Percentiles rank a stretch among this genome's conserved stretches.
Evolutionary conservation across 2,329 filamentous ascomycete species (phyloP).

Genomic region (Bimuria novae-zelandiae): DNA sequence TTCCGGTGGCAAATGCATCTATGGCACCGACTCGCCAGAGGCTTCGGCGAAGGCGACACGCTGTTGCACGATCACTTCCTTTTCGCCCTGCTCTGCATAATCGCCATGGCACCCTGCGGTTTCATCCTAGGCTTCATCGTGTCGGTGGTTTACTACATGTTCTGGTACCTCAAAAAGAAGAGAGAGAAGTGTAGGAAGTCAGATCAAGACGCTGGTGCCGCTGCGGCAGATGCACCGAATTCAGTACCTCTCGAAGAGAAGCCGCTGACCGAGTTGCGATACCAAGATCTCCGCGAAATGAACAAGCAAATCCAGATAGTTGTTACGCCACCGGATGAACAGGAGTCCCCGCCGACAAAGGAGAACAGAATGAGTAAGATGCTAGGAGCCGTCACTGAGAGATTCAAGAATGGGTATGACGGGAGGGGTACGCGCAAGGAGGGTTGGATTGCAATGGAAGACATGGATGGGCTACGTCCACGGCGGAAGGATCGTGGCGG

Average conservation of each 20-base stretch:
- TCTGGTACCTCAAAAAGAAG: background rate
- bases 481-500: background rate
- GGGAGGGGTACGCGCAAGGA: background rate
- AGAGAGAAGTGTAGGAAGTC: background rate
- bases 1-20: background rate
- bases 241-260: background rate
- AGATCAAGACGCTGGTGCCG: background rate
- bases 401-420: background rate
- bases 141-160: background rate
- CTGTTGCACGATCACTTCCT: background rate
- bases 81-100: background rate
- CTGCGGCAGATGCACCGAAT: too few relatives aligned
- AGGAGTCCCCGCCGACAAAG: background rate
- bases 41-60: background rate
- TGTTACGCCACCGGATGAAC: slow-evolving; percentile 1
- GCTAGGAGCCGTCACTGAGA: background rate
- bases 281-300: background rate
- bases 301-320: background rate
- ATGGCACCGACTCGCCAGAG: background rate
- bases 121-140: background rate
- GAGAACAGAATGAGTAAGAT: slow-evolving; percentile 3
- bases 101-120: background rate
- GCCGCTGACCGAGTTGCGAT: background rate
- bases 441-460: background rate
- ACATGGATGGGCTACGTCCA: background rate